Percentiles rank a stretch among this genome's conserved stretches.
Evolutionary conservation across 306 rosid genomes (phyloP).

Genomic region (Cucumis sativus): DNA sequence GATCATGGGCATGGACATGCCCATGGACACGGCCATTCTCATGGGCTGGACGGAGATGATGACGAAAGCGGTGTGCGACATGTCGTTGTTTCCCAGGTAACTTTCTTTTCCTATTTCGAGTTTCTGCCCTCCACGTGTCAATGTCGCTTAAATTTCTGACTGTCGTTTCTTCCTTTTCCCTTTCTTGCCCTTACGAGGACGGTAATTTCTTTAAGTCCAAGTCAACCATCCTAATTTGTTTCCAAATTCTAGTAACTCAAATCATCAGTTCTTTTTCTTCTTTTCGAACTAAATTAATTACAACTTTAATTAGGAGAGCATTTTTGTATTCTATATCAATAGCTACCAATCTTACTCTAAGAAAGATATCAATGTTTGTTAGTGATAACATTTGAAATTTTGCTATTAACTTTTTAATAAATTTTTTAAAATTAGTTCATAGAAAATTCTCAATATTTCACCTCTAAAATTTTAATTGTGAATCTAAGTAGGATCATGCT

Average conservation of each 20-base stretch:
- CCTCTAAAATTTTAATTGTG: too few species aligned
- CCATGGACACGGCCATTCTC: conserved; percentile 32
- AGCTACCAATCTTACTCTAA: too few species aligned
- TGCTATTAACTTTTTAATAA: too few species aligned
- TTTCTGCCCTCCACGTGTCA: not conserved
- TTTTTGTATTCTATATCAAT: too few species aligned
- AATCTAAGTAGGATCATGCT: too few species aligned
- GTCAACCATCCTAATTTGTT: not conserved
- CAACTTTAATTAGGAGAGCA: too few species aligned
- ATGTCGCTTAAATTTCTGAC: not conserved
- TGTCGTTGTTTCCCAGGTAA: conserved; percentile 89
- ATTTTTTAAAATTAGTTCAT: too few species aligned
- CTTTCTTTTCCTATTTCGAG: not conserved
- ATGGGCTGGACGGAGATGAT: conserved; percentile 21
- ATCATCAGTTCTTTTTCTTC: too few species aligned
- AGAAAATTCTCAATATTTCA: too few species aligned
- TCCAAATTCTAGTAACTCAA: not conserved
- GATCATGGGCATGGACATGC: not conserved
- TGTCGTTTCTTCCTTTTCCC: not conserved
- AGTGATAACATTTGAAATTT: too few species aligned
- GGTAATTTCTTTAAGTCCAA: not conserved
- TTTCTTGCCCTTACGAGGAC: not conserved
- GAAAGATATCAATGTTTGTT: too few species aligned
- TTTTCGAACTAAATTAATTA: too few species aligned
- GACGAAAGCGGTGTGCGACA: conserved; percentile 51